Conservation (phyloP, 139 green algal species). For the Trebouxia sp. region DNA sequence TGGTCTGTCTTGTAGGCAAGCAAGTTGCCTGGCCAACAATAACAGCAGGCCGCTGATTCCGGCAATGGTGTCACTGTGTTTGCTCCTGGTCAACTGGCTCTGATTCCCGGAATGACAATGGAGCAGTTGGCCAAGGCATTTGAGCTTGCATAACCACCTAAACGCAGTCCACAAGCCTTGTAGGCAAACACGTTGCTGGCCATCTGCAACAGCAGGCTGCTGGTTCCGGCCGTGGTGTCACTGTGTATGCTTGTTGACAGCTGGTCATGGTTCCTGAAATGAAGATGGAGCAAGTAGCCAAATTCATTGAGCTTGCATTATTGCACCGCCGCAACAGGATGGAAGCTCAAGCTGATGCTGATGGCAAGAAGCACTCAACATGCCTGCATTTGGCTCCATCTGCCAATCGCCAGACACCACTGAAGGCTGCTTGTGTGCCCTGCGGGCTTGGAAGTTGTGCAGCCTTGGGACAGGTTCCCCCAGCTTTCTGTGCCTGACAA, state of each 20-base stretch:
- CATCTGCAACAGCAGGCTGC: neutral
- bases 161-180: too few relatives aligned
- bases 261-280: neutral
- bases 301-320: neutral
- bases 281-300: neutral
- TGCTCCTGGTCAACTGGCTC: neutral
- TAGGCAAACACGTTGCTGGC: neutral
- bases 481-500: too few relatives aligned
- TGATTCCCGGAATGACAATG: slow-evolving; percentile 6
- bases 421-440: too few relatives aligned
- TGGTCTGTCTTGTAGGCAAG: too few relatives aligned
- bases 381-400: too few relatives aligned
- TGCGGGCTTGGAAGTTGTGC: too few relatives aligned
- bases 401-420: too few relatives aligned
- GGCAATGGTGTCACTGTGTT: neutral
- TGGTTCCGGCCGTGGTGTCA: neutral
- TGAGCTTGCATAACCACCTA: too few relatives aligned
- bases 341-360: too few relatives aligned
- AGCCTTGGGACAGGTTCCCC: too few relatives aligned
- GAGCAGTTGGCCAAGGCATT: neutral
- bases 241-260: neutral
- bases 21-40: neutral
- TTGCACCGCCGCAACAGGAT: too few relatives aligned
- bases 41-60: neutral
- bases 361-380: too few relatives aligned